phyloP scores from a whole-genome alignment of 495 filamentous ascomycete species.

The Pseudomonodictys pantanalensis region DNA sequence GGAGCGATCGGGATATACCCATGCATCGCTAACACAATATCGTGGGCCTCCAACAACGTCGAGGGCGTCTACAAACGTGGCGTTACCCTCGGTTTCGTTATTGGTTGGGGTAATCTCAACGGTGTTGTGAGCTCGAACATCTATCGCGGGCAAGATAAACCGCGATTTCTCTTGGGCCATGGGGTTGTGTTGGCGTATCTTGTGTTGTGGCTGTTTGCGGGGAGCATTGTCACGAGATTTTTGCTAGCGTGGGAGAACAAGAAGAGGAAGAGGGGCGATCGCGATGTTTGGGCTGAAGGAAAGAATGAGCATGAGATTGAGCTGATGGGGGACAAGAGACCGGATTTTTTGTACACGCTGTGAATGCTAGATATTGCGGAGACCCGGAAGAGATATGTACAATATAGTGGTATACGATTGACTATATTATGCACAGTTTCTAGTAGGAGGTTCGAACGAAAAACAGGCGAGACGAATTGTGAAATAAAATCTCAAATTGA shows the following conservation, averaged over 20 bases:
- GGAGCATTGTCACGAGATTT: constrained; percentile 61
- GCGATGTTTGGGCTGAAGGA: constrained; percentile 66
- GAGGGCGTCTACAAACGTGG: constrained; percentile 94
- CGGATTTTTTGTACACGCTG: constrained; percentile 76
- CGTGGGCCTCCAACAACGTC: constrained; percentile 84
- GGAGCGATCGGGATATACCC: constrained; percentile 91
- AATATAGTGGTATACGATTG: too few species aligned
- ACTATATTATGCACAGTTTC: too few species aligned
- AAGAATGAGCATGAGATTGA: constrained; percentile 58
- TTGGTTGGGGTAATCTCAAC: constrained; percentile 82
- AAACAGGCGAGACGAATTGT: too few species aligned
- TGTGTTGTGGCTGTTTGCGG: constrained; percentile 56
- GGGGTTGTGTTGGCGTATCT: constrained; percentile 60
- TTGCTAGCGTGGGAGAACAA: constrained; percentile 66
- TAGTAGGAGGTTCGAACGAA: too few species aligned
- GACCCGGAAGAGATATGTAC: too few species aligned
- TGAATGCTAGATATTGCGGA: too few species aligned
- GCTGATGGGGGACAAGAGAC: constrained; percentile 65
- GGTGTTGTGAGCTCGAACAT: constrained; percentile 78
- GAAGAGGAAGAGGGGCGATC: constrained; percentile 57
- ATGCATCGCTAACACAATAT: constrained; percentile 85
- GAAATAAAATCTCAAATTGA: too few species aligned
- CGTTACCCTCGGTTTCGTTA: constrained; percentile 75
- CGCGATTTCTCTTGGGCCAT: constrained; percentile 58
- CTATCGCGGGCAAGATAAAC: constrained; percentile 56